phyloP scores from a whole-genome alignment of 78 protist genomes.

The Polysphondylium violaceum region DNA sequence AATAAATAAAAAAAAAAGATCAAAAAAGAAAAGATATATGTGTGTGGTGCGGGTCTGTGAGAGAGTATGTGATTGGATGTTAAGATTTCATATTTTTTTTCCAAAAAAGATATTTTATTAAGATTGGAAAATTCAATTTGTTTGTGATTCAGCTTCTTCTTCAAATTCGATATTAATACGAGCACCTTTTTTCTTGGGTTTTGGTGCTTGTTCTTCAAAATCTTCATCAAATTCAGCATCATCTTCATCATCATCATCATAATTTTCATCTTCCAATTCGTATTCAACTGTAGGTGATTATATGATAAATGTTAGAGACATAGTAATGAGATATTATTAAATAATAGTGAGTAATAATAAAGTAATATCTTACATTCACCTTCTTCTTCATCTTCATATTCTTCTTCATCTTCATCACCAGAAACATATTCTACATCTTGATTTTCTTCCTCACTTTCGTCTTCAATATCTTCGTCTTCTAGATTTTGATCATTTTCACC shows the following conservation, averaged over 20 bases:
- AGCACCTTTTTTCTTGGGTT: background rate
- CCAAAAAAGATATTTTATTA: background rate
- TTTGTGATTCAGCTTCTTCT: background rate
- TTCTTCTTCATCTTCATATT: background rate
- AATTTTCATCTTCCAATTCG: slow-evolving; percentile 1
- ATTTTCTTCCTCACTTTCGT: slow-evolving; percentile 19
- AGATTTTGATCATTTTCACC: slow-evolving; percentile 29
- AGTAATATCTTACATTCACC: too few relatives aligned
- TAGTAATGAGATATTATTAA: too few relatives aligned
- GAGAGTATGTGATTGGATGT: too few relatives aligned
- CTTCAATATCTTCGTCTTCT: slow-evolving; percentile 16
- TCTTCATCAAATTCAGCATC: slow-evolving; percentile 3
- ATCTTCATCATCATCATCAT: slow-evolving; percentile 13
- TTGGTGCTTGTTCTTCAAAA: slow-evolving; percentile 19
- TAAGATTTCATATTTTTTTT: too few relatives aligned
- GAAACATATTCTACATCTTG: background rate
- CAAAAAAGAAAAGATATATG: background rate
- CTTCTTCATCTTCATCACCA: slow-evolving; percentile 28
- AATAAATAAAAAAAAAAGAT: background rate
- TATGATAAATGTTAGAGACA: too few relatives aligned
- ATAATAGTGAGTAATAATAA: too few relatives aligned
- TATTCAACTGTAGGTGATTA: too few relatives aligned
- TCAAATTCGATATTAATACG: slow-evolving; percentile 2
- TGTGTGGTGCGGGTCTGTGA: too few relatives aligned
- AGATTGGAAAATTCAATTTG: background rate